Evolutionary conservation across 345 rosid genomes (phyloP).

Genomic region (Eucalyptus pauciflora): DNA sequence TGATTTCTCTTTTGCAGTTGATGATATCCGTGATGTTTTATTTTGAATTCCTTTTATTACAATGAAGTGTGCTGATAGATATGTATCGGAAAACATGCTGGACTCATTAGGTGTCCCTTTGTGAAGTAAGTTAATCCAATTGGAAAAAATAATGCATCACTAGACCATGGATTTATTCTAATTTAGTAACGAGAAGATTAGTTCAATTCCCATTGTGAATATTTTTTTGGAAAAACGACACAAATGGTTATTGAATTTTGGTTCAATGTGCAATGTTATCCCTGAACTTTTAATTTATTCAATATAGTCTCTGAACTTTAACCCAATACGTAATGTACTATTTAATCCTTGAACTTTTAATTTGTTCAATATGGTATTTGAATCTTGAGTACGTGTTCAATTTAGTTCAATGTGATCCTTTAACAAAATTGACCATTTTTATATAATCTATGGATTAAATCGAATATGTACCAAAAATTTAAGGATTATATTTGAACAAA

Average conservation of each 20-base stretch:
- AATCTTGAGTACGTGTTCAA: not conserved
- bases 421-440: not conserved
- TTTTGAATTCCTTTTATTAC: not conserved
- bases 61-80: not conserved
- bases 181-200: not conserved
- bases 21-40: not conserved
- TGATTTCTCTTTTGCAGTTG: too few species aligned
- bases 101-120: not conserved
- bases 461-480: too few species aligned
- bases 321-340: too few species aligned
- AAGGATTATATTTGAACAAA: too few species aligned
- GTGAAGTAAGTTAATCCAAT: not conserved
- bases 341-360: not conserved
- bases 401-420: too few species aligned
- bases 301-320: too few species aligned
- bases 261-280: not conserved
- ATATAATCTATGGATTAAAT: not conserved
- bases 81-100: not conserved
- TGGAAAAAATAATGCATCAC: not conserved
- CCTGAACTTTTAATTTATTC: accelerated
- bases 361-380: accelerated
- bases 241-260: too few species aligned
- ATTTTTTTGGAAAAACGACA: not conserved
- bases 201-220: not conserved
- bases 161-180: not conserved